phyloP scores from a whole-genome alignment of 441 rosid species.

The Omphalea diandra region DNA sequence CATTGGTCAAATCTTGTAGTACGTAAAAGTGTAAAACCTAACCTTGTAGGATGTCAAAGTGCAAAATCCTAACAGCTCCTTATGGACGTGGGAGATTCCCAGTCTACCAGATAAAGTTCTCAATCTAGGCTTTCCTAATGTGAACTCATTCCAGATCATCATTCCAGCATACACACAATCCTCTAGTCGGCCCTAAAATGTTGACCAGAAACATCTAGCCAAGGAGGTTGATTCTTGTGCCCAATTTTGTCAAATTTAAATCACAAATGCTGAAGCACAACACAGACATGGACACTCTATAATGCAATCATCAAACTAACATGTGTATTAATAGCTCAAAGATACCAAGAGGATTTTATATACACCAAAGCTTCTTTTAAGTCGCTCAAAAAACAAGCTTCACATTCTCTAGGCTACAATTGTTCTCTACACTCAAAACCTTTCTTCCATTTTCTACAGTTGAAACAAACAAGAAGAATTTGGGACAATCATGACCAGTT shows the following conservation, averaged over 20 bases:
- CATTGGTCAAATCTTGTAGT: too few species aligned
- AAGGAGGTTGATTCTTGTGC: neutral
- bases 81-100: too few species aligned
- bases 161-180: neutral
- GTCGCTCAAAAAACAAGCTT: constrained; percentile 30
- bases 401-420: constrained; percentile 28
- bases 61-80: too few species aligned
- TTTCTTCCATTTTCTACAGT: constrained; percentile 32
- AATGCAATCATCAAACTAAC: neutral
- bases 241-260: neutral
- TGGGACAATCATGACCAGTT: constrained; percentile 12
- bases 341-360: constrained; percentile 26
- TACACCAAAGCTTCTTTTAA: constrained; percentile 29
- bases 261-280: neutral
- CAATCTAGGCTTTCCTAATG: too few species aligned
- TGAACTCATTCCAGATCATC: too few species aligned
- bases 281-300: too few species aligned
- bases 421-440: constrained; percentile 34
- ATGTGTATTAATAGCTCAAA: neutral
- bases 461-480: constrained; percentile 31
- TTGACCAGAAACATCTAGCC: neutral
- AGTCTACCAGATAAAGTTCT: too few species aligned
- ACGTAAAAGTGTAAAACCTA: too few species aligned
- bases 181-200: neutral
- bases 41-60: too few species aligned